phyloP scores from a whole-genome alignment of 2,329 filamentous ascomycete species.

The Fusarium euwallaceae region DNA sequence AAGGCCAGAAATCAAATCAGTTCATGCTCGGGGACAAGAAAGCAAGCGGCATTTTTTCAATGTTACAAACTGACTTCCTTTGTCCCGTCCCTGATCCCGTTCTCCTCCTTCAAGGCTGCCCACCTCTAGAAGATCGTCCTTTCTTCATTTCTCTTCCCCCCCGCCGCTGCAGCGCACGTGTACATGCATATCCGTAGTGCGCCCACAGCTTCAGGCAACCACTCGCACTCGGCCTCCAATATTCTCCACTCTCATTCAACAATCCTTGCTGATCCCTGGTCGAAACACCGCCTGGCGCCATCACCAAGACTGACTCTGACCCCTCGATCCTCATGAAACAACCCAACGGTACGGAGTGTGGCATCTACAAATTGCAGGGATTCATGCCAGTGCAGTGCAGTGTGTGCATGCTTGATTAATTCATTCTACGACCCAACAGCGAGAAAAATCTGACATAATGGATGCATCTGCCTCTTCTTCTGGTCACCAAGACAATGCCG shows the following conservation, averaged over 20 bases:
- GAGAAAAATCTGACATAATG: slow-evolving; percentile 25
- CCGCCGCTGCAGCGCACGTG: slow-evolving; percentile 21
- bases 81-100: background rate
- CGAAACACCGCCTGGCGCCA: slow-evolving; percentile 26
- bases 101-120: background rate
- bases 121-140: background rate
- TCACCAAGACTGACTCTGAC: slow-evolving; percentile 15
- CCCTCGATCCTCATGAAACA: slow-evolving; percentile 20
- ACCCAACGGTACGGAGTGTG: slow-evolving; percentile 1
- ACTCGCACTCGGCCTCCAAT: slow-evolving; percentile 20
- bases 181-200: background rate
- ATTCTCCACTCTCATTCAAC: slow-evolving; percentile 28
- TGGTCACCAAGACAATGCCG: slow-evolving; percentile 13
- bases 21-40: background rate
- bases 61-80: background rate
- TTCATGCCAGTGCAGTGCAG: background rate
- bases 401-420: background rate
- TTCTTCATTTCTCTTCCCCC: slow-evolving; percentile 21
- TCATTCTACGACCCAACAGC: background rate
- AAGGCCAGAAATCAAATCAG: slow-evolving; percentile 7
- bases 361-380: slow-evolving; percentile 10
- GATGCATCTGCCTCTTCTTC: slow-evolving; percentile 14
- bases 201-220: slow-evolving; percentile 19
- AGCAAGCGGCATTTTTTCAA: background rate
- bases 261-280: slow-evolving; percentile 32